These are phyloP conservation scores for Colletotrichum incanum DNA, from an alignment of 2,329 filamentous ascomycete species.

Conservation along the genomic window DNA sequence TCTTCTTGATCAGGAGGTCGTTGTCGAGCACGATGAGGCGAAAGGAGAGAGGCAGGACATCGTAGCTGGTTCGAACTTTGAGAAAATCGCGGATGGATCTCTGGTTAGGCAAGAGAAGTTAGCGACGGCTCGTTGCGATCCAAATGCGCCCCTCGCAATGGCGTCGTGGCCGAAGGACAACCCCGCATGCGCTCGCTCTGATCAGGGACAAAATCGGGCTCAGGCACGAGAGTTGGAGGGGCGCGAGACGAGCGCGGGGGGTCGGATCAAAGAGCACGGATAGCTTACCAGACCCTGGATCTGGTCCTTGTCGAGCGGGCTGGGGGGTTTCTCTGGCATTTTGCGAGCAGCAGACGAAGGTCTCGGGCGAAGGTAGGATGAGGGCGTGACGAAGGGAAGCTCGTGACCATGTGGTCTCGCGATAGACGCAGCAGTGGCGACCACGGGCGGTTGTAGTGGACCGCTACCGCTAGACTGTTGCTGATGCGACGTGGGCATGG, in stretches of 20 bases:
- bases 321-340: conserved; percentile 59
- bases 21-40: conserved; percentile 97
- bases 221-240: conserved; percentile 15
- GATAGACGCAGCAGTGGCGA: conserved; percentile 45
- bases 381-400: conserved; percentile 73
- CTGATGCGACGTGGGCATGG: conserved; percentile 43
- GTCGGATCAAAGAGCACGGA: conserved; percentile 12
- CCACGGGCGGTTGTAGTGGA: conserved; percentile 44
- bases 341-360: conserved; percentile 41
- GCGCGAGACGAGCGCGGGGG: conserved; percentile 26
- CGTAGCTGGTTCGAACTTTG: conserved; percentile 96
- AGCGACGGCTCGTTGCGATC: conserved; percentile 29
- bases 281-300: conserved; percentile 81
- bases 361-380: conserved; percentile 68
- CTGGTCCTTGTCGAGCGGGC: conserved; percentile 81
- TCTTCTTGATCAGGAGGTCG: conserved; percentile 95
- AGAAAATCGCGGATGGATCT: conserved; percentile 95
- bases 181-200: conserved; percentile 36
- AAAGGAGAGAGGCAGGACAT: conserved; percentile 96
- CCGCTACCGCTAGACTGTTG: conserved; percentile 38
- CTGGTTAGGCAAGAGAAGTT: conserved; percentile 61
- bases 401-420: conserved; percentile 56
- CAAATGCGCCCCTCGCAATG: conserved; percentile 29
- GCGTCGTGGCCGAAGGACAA: conserved; percentile 26
- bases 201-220: conserved; percentile 18